phyloP scores from a whole-genome alignment of 768 basidiomycete genomes.

The Pleurotus sapidus region DNA sequence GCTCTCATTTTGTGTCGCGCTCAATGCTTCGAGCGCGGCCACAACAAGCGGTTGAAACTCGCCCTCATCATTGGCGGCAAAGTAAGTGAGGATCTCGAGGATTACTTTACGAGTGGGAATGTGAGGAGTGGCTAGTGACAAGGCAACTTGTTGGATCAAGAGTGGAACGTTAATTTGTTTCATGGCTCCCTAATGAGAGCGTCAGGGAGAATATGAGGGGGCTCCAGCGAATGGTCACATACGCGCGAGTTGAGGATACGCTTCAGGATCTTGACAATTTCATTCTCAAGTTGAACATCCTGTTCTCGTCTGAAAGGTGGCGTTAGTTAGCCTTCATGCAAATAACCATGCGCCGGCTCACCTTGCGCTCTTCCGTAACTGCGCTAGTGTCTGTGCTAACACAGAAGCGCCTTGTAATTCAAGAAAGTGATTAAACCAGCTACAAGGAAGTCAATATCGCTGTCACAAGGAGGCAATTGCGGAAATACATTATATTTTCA shows the following conservation, averaged over 20 bases:
- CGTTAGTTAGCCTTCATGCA: neutral
- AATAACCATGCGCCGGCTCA: constrained; percentile 20
- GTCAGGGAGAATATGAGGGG: constrained; percentile 11
- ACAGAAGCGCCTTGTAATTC: constrained; percentile 80
- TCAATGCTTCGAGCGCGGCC: constrained; percentile 71
- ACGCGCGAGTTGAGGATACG: constrained; percentile 73
- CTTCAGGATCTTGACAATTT: constrained; percentile 84
- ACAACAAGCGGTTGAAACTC: constrained; percentile 67
- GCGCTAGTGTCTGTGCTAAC: constrained; percentile 72
- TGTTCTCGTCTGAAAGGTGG: constrained; percentile 43
- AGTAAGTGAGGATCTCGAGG: constrained; percentile 75
- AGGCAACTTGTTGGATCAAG: constrained; percentile 77
- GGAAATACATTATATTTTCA: constrained; percentile 66
- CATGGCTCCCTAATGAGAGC: constrained; percentile 50
- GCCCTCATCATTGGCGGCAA: constrained; percentile 63
- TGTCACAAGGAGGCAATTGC: constrained; percentile 16
- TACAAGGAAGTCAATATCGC: constrained; percentile 28
- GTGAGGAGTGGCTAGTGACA: constrained; percentile 79
- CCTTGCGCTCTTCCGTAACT: constrained; percentile 69
- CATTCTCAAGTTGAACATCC: constrained; percentile 79
- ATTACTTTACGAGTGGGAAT: constrained; percentile 75
- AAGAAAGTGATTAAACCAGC: constrained; percentile 82
- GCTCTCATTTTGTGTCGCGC: constrained; percentile 59
- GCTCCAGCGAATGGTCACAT: constrained; percentile 21
- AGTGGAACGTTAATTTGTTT: constrained; percentile 71